phyloP scores from a whole-genome alignment of 2,329 filamentous ascomycete genomes.

The Phoma sp. region DNA sequence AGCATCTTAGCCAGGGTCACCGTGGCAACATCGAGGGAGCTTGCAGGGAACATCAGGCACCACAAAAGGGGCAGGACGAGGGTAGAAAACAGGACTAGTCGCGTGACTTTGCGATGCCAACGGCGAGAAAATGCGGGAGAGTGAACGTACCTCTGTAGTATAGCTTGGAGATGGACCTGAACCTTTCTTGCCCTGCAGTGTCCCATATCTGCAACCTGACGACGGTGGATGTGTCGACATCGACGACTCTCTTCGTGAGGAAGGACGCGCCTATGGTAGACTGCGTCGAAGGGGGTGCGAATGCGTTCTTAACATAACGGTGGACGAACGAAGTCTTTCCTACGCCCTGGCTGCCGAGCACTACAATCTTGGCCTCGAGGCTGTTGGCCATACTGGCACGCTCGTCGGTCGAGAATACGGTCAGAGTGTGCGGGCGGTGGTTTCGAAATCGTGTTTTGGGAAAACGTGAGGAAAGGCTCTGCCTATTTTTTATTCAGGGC shows the following conservation, averaged over 20 bases:
- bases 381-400: slow-evolving; percentile 52
- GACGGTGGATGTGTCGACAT: slow-evolving; percentile 82
- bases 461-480: not conserved
- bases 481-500: slow-evolving; percentile 7
- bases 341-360: slow-evolving; percentile 79
- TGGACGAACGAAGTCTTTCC: slow-evolving; percentile 81
- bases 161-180: slow-evolving; percentile 89
- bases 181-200: slow-evolving; percentile 93
- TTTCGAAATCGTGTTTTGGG: not conserved
- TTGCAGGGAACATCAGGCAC: slow-evolving; percentile 6
- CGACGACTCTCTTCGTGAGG: slow-evolving; percentile 71
- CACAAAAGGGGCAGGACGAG: slow-evolving; percentile 10
- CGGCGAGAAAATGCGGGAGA: not conserved
- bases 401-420: not conserved
- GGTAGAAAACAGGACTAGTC: not conserved
- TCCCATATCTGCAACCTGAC: slow-evolving; percentile 97
- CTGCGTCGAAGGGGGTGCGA: slow-evolving; percentile 63
- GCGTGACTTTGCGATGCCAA: not conserved
- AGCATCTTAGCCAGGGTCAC: slow-evolving; percentile 7
- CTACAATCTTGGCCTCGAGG: slow-evolving; percentile 81
- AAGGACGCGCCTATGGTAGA: slow-evolving; percentile 60
- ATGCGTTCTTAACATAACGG: slow-evolving; percentile 76
- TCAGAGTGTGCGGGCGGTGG: not conserved
- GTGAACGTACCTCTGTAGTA: slow-evolving; percentile 74
- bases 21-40: slow-evolving; percentile 4